Conservation (phyloP, 805 yeast genomes). For the Scheffersomyces stipitis region DNA sequence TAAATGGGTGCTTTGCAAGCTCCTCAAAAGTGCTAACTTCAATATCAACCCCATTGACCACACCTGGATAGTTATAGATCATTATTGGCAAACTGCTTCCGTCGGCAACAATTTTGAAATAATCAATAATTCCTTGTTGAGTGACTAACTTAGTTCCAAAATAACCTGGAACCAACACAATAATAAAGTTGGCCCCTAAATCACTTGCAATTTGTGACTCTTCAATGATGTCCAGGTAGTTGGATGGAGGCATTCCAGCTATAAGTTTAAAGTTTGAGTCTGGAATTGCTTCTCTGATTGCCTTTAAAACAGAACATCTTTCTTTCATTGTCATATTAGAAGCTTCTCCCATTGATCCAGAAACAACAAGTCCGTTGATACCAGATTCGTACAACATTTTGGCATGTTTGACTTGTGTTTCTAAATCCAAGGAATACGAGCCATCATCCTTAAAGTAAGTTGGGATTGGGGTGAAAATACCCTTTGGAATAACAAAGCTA, state of each 20-base stretch:
- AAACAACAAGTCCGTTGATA: conserved; percentile 33
- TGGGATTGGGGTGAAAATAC: conserved; percentile 31
- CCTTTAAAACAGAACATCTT: conserved; percentile 23
- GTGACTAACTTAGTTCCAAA: conserved; percentile 31
- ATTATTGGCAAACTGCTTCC: conserved; percentile 32
- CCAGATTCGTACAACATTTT: conserved; percentile 25
- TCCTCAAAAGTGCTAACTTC: conserved; percentile 19
- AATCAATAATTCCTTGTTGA: conserved; percentile 32
- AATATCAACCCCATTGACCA: conserved; percentile 29
- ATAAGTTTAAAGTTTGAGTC: conserved; percentile 27
- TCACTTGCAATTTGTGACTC: conserved; percentile 21
- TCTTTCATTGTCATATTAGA: conserved; percentile 32
- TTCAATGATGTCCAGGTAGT: conserved; percentile 24
- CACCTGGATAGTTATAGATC: conserved; percentile 39
- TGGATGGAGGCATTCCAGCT: conserved; percentile 32
- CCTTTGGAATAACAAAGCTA: too few relatives aligned
- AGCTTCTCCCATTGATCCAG: conserved; percentile 44
- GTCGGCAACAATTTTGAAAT: conserved; percentile 29
- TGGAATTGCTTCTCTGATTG: conserved; percentile 30
- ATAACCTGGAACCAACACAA: conserved; percentile 35
- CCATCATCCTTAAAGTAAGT: conserved; percentile 25
- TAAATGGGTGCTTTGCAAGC: conserved; percentile 32
- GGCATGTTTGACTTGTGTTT: conserved; percentile 31
- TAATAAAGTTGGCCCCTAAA: conserved; percentile 36
- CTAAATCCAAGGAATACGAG: conserved; percentile 26